A percentile compares a stretch with the other conserved stretches of the same genome.
These are phyloP conservation scores for Backusella australiensis DNA, from an alignment of 192 early-diverging fungal species.

Conservation along the genomic window DNA sequence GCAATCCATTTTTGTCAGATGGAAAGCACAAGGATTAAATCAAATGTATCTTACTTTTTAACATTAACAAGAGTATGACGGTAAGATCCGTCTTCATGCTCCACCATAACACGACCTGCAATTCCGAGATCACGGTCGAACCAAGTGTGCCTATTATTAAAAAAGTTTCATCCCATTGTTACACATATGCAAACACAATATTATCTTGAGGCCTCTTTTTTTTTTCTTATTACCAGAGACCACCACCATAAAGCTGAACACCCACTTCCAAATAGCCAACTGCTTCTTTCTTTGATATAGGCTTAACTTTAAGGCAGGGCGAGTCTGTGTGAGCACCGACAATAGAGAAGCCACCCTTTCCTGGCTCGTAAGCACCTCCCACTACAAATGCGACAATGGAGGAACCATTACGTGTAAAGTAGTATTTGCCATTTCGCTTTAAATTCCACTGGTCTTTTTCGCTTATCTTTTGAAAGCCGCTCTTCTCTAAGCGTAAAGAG, in stretches of 20 bases:
- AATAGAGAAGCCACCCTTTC: constrained; percentile 79
- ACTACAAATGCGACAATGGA: constrained; percentile 92
- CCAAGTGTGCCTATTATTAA: constrained; percentile 74
- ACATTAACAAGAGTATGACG: constrained; percentile 76
- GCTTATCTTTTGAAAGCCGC: constrained; percentile 82
- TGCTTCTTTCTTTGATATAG: constrained; percentile 87
- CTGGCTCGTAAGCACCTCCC: constrained; percentile 79
- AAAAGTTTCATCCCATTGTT: not conserved
- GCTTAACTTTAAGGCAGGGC: constrained; percentile 96
- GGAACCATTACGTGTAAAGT: constrained; percentile 91
- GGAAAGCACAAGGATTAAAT: not conserved
- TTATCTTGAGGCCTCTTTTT: not conserved
- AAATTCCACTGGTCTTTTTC: constrained; percentile 85
- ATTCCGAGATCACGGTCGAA: constrained; percentile 97
- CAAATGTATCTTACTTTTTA: constrained; percentile 44
- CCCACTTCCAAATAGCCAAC: constrained; percentile 90
- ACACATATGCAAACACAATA: not conserved
- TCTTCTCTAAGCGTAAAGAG: constrained; percentile 63
- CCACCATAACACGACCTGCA: constrained; percentile 92
- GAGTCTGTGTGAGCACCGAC: constrained; percentile 97
- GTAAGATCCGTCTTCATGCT: constrained; percentile 62
- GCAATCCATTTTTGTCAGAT: not conserved
- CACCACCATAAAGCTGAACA: constrained; percentile 91
- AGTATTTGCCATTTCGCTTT: constrained; percentile 86
- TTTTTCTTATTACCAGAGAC: constrained; percentile 64